Conservation (phyloP, 371 early-diverging fungal species). For the Rhizomucor pusillus region DNA sequence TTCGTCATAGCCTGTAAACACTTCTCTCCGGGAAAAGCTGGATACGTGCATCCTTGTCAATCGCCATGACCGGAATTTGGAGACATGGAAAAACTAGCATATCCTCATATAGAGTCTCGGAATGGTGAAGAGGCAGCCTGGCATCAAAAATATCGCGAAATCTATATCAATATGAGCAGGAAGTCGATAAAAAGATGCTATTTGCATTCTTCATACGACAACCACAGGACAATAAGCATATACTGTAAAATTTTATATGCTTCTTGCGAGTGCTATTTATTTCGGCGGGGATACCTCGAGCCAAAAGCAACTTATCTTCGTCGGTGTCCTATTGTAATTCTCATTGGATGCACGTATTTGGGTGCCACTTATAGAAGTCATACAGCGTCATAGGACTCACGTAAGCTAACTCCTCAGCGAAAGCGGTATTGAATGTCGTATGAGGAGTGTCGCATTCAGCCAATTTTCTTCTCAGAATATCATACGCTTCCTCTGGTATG, state of each 20-base stretch:
- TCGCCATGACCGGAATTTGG: not conserved
- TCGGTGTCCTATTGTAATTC: not conserved
- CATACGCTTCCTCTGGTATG: not conserved
- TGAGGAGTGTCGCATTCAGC: not conserved
- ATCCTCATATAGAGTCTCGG: not conserved
- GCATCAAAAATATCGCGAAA: not conserved
- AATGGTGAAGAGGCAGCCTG: not conserved
- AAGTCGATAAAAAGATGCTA: not conserved
- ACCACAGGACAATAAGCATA: not conserved
- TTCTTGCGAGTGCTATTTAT: not conserved
- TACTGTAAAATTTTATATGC: not conserved
- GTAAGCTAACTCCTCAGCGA: not conserved
- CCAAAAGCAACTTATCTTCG: not conserved
- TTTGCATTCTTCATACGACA: not conserved
- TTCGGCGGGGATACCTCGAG: not conserved
- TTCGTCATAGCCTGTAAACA: not conserved
- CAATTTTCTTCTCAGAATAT: not conserved
- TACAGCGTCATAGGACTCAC: not conserved
- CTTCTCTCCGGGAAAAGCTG: not conserved
- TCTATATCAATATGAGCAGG: not conserved
- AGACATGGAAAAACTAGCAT: not conserved
- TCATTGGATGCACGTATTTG: not conserved
- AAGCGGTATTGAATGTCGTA: not conserved
- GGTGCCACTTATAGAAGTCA: not conserved
- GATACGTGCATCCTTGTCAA: not conserved